Base-by-base conservation (phyloP, 345 rosid species). In the Populus tremula region DNA sequence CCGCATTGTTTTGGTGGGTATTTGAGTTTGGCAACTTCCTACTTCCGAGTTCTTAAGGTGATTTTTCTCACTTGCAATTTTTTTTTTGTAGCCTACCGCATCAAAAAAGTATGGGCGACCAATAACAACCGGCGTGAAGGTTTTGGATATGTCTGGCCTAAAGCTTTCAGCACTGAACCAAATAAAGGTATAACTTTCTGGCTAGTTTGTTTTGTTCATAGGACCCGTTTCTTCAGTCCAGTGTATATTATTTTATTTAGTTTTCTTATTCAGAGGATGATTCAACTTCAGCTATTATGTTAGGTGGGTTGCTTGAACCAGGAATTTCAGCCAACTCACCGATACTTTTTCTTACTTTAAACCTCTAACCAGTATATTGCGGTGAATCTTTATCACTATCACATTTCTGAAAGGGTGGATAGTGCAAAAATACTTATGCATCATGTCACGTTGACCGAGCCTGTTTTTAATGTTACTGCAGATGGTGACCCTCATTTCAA, bases 101-200 rank as follows among this genome's bases (percentile, higher is more conserved):
- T 91, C 97, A 35, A 89, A 85, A 76, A 96, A 87, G 79, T 69
- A 91, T 64, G 93, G 92, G 61, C 85, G 89, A 71, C 97, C 99
- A 12, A 88, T 93, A 85, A 92, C 93, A 66, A 92, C 93, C 36
- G 91, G 99, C 64, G 79, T 92, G 71, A 96, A 96, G 85, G 88
- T 96, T 85, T 80, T 96, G 53, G 99, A 96, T 82, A 93, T 96
- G 98, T 87, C 98, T 61, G 99, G 99, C 71, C 81, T 93, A 76
- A 93, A 86, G 87, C 87, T 96, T 81, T 92, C 98, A 49, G 96
- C 98, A 6, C 83, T 93, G 36, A 88, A 87, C 87, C 96, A 96
- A 78, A 90, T 92, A 81, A 96, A 92, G 97, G 97, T 93, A 82
- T 29, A 38, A 43, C 21, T 43, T 3, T 9, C 72, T 31, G 14